These are phyloP conservation scores for Glutinoglossum americanum DNA, from an alignment of 495 filamentous ascomycete species.

Conservation along the genomic window DNA sequence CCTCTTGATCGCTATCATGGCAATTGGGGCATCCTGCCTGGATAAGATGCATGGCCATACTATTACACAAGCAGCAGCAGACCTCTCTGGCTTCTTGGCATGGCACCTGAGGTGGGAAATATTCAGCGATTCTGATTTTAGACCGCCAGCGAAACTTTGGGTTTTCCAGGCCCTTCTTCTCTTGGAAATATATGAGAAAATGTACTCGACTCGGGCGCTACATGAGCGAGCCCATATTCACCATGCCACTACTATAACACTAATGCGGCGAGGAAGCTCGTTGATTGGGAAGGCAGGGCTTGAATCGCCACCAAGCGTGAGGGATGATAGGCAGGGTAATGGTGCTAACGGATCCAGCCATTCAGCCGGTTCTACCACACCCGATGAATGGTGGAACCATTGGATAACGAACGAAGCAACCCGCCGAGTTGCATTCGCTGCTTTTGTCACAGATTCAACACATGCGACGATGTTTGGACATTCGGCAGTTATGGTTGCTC, in stretches of 20 bases:
- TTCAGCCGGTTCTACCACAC: slow-evolving; percentile 28
- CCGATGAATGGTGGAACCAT: slow-evolving; percentile 85
- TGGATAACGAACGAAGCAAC: slow-evolving; percentile 95
- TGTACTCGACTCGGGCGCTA: slow-evolving; percentile 74
- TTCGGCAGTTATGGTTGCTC: slow-evolving; percentile 89
- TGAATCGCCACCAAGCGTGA: slow-evolving; percentile 66
- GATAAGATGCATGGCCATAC: slow-evolving; percentile 58
- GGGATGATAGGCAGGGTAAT: slow-evolving; percentile 31
- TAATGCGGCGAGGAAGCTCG: slow-evolving; percentile 86
- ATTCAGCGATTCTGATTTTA: slow-evolving; percentile 75
- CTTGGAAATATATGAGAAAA: slow-evolving; percentile 89
- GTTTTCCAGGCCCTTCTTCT: slow-evolving; percentile 81
- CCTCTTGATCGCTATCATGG: slow-evolving; percentile 80
- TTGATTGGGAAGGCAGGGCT: slow-evolving; percentile 74
- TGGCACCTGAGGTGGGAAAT: slow-evolving; percentile 86
- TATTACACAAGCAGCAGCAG: slow-evolving; percentile 47
- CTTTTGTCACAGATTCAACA: slow-evolving; percentile 87
- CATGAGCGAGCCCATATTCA: slow-evolving; percentile 96
- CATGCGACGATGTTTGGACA: slow-evolving; percentile 98
- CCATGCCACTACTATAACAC: slow-evolving; percentile 81
- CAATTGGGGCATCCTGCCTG: slow-evolving; percentile 75
- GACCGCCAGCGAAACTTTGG: slow-evolving; percentile 95
- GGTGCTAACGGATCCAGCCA: slow-evolving; percentile 23
- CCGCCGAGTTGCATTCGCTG: slow-evolving; percentile 74
- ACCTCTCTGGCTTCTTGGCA: slow-evolving; percentile 68